Percentiles rank a stretch among this genome's conserved stretches.
Conservation (phyloP, 2,329 filamentous ascomycete species). For the Beauveria asiatica region DNA sequence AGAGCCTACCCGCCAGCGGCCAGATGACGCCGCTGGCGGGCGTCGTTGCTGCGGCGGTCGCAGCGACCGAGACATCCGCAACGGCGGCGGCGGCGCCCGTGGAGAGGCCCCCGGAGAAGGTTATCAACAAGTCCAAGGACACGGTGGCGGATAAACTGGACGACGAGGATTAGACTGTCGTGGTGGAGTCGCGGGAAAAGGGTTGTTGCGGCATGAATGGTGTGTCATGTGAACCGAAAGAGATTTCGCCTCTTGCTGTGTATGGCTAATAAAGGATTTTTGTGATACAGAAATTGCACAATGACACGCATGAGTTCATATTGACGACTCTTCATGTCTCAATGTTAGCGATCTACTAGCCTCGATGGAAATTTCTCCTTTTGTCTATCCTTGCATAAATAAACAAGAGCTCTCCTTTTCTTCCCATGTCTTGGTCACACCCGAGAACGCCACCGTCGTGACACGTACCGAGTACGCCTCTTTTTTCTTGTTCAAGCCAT, state of each 20-base stretch:
- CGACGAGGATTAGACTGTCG: constrained; percentile 38
- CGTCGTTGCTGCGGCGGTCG: constrained; percentile 35
- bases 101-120: constrained; percentile 38
- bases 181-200: not conserved
- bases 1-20: constrained; percentile 24
- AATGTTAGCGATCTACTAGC: not conserved
- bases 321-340: not conserved
- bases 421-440: not conserved
- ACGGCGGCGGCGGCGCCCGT: constrained; percentile 10
- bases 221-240: constrained; percentile 3
- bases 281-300: not conserved
- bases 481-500: not conserved
- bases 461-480: not conserved
- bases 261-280: not conserved
- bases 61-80: constrained; percentile 24
- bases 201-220: not conserved
- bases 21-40: constrained; percentile 41
- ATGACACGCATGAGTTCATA: not conserved
- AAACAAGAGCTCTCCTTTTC: not conserved
- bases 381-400: not conserved
- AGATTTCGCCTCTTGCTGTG: not conserved
- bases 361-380: constrained; percentile 5
- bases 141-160: constrained; percentile 44
- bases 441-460: not conserved
- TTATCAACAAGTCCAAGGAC: constrained; percentile 41